Evolutionary conservation across 441 rosid genomes (phyloP).

Genomic region (Bocquillonia castaneifolia): DNA sequence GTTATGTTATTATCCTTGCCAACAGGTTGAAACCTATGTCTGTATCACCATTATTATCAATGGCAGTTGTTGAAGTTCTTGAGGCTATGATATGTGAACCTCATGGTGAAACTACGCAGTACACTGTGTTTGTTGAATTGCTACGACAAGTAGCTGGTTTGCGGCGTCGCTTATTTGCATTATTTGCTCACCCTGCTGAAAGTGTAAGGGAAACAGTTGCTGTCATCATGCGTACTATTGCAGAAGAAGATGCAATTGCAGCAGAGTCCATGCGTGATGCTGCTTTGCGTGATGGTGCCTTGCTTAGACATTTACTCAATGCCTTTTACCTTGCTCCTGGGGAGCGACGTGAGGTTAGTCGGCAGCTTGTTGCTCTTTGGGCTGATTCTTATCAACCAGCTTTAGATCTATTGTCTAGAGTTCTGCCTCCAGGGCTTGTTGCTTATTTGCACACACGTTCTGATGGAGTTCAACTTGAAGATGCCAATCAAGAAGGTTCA

Average conservation of each 20-base stretch:
- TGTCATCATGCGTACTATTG: conserved; percentile 97
- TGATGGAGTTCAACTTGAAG: conserved; percentile 53
- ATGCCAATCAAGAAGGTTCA: conserved; percentile 67
- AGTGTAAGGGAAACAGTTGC: conserved; percentile 98
- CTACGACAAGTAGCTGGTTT: conserved; percentile 96
- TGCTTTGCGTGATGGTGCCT: conserved; percentile 98
- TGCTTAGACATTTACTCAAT: conserved; percentile 92
- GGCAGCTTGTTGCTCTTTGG: conserved; percentile 99
- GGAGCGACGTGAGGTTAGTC: conserved; percentile 95
- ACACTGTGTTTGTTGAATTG: conserved; percentile 95
- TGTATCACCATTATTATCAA: conserved; percentile 89
- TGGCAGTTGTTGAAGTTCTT: conserved; percentile 97
- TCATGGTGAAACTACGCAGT: conserved; percentile 96
- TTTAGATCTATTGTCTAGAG: conserved; percentile 78
- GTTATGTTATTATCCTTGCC: conserved; percentile 70
- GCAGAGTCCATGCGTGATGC: conserved; percentile 99
- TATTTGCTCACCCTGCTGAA: conserved; percentile 99
- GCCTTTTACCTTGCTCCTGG: conserved; percentile 88
- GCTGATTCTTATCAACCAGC: conserved; percentile 99
- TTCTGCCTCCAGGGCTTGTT: conserved; percentile 98
- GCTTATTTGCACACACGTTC: conserved; percentile 96
- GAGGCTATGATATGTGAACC: conserved; percentile 99
- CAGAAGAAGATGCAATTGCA: conserved; percentile 99
- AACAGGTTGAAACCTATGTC: conserved; percentile 95
- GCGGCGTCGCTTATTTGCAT: conserved; percentile 88